Percentiles rank a stretch among this genome's conserved stretches.
phyloP scores from a whole-genome alignment of 306 rosid species.

The Vigna unguiculata region DNA sequence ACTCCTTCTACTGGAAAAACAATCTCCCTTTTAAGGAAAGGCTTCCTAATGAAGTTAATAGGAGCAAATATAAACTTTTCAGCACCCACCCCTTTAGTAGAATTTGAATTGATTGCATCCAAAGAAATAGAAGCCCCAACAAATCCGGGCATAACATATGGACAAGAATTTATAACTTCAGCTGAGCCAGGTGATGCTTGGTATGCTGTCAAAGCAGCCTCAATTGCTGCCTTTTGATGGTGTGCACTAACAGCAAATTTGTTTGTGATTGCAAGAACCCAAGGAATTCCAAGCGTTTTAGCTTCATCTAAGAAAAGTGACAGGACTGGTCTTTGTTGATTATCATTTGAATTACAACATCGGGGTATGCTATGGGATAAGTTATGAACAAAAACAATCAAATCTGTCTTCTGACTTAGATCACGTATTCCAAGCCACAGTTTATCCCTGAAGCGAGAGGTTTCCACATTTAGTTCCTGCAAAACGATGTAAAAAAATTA shows the following conservation, averaged over 20 bases:
- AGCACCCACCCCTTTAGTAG: slow-evolving; percentile 57
- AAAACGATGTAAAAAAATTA: slow-evolving; percentile 17
- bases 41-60: slow-evolving; percentile 70
- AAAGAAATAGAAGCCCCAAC: slow-evolving; percentile 69
- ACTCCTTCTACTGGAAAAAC: slow-evolving; percentile 90
- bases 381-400: slow-evolving; percentile 93
- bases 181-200: slow-evolving; percentile 75
- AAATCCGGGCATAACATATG: slow-evolving; percentile 82
- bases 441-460: slow-evolving; percentile 77
- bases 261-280: slow-evolving; percentile 97
- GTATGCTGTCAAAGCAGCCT: slow-evolving; percentile 78
- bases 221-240: slow-evolving; percentile 81
- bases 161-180: slow-evolving; percentile 79
- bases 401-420: slow-evolving; percentile 80
- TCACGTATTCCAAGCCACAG: slow-evolving; percentile 91
- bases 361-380: slow-evolving; percentile 91
- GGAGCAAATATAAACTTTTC: slow-evolving; percentile 77
- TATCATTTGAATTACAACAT: slow-evolving; percentile 56
- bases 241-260: slow-evolving; percentile 97
- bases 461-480: slow-evolving; percentile 79
- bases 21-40: slow-evolving; percentile 79
- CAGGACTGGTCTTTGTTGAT: slow-evolving; percentile 77
- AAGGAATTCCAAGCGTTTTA: slow-evolving; percentile 93
- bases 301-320: slow-evolving; percentile 91
- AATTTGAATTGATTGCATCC: slow-evolving; percentile 62